Conservation (phyloP, 2,329 filamentous ascomycete genomes). For the Nemania sp. region DNA sequence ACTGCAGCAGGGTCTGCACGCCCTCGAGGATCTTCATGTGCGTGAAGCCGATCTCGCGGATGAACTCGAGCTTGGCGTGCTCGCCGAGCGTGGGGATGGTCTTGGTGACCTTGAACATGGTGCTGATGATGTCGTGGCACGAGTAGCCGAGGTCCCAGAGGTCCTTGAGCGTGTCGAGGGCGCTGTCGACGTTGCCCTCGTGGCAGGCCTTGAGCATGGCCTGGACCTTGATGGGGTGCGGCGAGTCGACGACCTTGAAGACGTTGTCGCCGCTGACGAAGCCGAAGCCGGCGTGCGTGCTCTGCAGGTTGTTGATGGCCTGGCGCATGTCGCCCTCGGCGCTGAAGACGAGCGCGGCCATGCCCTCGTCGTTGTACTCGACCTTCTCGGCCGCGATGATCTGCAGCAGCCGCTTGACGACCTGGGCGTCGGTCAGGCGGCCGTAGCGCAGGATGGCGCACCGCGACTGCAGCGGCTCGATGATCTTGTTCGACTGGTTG, state of each 20-base stretch:
- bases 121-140: conserved; percentile 98
- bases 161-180: conserved; percentile 84
- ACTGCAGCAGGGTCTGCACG: conserved; percentile 90
- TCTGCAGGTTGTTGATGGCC: conserved; percentile 97
- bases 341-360: conserved; percentile 95
- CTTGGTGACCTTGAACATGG: conserved; percentile 99
- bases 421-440: conserved; percentile 87
- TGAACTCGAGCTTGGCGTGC: conserved; percentile 94
- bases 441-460: conserved; percentile 96
- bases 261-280: conserved; percentile 98
- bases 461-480: conserved; percentile 95
- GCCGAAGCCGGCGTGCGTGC: conserved; percentile 88
- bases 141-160: conserved; percentile 95
- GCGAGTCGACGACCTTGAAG: conserved; percentile 95
- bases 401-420: conserved; percentile 87
- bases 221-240: conserved; percentile 97
- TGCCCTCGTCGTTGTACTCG: conserved; percentile 86
- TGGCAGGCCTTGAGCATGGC: conserved; percentile 98
- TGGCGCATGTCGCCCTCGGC: conserved; percentile 99
- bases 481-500: conserved; percentile 99
- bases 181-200: conserved; percentile 86
- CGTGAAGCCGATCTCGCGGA: conserved; percentile 97
- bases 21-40: conserved; percentile 99
- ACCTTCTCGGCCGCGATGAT: conserved; percentile 93
- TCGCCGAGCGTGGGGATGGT: conserved; percentile 90